phyloP scores from a whole-genome alignment of 495 filamentous ascomycete genomes.

The Penicillium macrosclerotiorum region DNA sequence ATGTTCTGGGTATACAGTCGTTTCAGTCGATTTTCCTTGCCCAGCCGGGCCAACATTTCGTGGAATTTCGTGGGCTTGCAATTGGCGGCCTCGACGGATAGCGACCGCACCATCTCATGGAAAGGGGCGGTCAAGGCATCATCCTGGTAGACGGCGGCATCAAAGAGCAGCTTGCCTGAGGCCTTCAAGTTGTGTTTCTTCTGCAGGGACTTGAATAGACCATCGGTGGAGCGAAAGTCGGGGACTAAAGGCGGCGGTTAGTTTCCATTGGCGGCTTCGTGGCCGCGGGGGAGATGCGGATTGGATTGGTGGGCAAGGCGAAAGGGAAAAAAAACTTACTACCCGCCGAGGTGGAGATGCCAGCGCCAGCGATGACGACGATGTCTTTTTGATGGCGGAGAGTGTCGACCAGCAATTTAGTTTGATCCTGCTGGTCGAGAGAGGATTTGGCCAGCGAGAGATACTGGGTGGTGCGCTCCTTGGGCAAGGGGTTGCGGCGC shows the following conservation, averaged over 20 bases:
- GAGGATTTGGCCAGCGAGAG: constrained; percentile 61
- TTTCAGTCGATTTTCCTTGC: constrained; percentile 84
- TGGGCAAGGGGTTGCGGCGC: constrained; percentile 62
- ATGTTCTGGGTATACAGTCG: constrained; percentile 96
- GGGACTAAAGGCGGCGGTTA: constrained; percentile 60
- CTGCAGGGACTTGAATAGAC: constrained; percentile 79
- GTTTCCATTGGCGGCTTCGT: constrained; percentile 47
- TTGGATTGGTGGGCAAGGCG: constrained; percentile 63
- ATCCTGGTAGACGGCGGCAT: constrained; percentile 94
- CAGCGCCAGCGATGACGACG: constrained; percentile 92
- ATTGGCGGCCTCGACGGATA: constrained; percentile 70
- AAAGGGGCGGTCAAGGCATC: constrained; percentile 83
- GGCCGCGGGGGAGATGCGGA: too few species aligned
- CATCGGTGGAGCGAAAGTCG: constrained; percentile 89
- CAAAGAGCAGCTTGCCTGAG: constrained; percentile 93
- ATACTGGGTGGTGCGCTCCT: constrained; percentile 72
- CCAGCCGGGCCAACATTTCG: constrained; percentile 85
- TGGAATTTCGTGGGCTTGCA: constrained; percentile 88
- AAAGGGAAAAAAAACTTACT: constrained; percentile 59
- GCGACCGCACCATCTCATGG: constrained; percentile 90
- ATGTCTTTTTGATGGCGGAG: constrained; percentile 90
- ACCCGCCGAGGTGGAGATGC: constrained; percentile 93
- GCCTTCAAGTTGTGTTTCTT: constrained; percentile 86
- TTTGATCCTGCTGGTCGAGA: constrained; percentile 52
- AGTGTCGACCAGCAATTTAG: constrained; percentile 70